Conservation (phyloP, 208 protist species). For the Porcisia hertigi region DNA sequence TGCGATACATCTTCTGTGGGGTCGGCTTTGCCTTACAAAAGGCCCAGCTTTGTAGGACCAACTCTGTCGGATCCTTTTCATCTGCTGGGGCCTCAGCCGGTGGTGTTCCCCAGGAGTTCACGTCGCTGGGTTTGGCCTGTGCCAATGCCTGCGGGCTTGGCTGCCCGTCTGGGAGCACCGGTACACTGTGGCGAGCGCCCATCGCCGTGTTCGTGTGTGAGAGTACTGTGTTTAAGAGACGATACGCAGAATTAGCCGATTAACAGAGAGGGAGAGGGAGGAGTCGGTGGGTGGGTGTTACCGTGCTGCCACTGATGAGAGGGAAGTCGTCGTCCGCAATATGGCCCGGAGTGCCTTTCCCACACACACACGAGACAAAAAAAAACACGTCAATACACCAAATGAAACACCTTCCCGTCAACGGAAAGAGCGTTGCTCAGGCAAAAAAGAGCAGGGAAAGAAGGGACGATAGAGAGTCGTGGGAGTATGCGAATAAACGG, state of each 20-base stretch:
- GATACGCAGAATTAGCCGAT: too few relatives aligned
- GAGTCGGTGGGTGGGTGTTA: neutral
- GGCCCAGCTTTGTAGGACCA: slow-evolving; percentile 91
- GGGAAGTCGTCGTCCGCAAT: neutral
- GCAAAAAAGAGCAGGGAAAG: neutral
- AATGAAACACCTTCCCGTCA: neutral
- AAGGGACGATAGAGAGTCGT: too few relatives aligned
- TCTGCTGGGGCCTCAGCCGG: slow-evolving; percentile 72
- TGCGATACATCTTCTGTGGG: slow-evolving; percentile 72
- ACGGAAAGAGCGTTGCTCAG: neutral
- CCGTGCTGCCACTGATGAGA: neutral
- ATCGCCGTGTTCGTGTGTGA: slow-evolving; percentile 7
- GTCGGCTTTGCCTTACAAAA: slow-evolving; percentile 90
- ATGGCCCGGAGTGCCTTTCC: neutral
- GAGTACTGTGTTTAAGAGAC: neutral
- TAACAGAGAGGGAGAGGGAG: neutral
- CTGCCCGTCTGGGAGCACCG: slow-evolving; percentile 20
- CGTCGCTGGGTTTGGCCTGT: slow-evolving; percentile 21
- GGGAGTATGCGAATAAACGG: too few relatives aligned
- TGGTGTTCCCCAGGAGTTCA: slow-evolving; percentile 66
- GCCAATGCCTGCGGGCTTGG: slow-evolving; percentile 36
- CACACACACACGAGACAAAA: neutral
- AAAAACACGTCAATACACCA: neutral
- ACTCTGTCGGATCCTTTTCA: slow-evolving; percentile 78
- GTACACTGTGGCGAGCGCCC: slow-evolving; percentile 29